phyloP scores from a whole-genome alignment of 495 filamentous ascomycete species.

The Penicillium cataractarum region DNA sequence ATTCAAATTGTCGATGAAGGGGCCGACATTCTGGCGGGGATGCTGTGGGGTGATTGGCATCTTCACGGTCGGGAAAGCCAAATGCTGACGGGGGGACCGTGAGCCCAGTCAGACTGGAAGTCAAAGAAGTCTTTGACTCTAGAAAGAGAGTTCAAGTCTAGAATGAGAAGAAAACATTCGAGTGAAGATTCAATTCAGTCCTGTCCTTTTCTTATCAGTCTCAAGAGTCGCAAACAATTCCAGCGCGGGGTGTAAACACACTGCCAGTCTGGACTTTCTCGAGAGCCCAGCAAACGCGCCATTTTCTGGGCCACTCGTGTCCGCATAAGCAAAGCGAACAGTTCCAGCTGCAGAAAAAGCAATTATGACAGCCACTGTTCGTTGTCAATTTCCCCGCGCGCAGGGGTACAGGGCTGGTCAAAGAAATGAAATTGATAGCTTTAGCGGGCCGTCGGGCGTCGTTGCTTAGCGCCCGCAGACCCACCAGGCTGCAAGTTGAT shows the following conservation, averaged over 20 bases:
- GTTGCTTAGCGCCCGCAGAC: conserved; percentile 5
- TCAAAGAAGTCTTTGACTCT: neutral
- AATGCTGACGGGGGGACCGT: neutral
- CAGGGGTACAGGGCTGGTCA: neutral
- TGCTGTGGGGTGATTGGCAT: conserved; percentile 25
- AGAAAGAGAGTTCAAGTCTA: neutral
- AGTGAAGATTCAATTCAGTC: neutral
- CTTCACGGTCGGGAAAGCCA: neutral
- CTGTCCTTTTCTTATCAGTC: neutral
- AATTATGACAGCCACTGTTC: neutral
- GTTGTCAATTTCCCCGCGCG: neutral
- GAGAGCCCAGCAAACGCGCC: neutral
- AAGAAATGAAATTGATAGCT: neutral
- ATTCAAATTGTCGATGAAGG: conserved; percentile 30
- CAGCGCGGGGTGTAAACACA: neutral
- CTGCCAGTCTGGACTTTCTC: neutral
- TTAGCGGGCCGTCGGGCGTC: neutral
- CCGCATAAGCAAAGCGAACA: neutral
- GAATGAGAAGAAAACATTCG: neutral
- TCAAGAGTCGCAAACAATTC: neutral
- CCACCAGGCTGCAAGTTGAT: neutral
- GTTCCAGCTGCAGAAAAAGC: neutral
- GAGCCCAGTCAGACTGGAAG: neutral
- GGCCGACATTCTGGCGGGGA: conserved; percentile 18
- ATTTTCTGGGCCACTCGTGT: neutral